Percentiles rank a stretch among this genome's conserved stretches.
Evolutionary conservation across 106 monocot genomes (phyloP).

Genomic region (Dioscorea dumetorum): DNA sequence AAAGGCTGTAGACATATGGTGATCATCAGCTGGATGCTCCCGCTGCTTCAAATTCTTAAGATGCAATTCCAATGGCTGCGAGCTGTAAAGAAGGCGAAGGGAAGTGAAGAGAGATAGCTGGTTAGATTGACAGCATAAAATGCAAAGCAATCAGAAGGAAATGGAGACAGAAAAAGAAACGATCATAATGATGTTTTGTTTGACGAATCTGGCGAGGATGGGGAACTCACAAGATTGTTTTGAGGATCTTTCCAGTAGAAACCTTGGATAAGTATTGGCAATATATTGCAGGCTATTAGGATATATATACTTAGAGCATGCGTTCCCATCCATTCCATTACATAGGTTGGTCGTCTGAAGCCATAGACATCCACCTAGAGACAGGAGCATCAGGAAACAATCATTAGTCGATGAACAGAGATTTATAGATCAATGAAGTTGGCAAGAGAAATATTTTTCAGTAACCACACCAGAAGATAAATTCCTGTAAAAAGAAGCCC

Average conservation of each 20-base stretch:
- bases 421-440: neutral
- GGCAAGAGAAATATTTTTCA: neutral
- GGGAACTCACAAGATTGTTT: slow-evolving; percentile 66
- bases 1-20: too few species aligned
- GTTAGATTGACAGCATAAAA: neutral
- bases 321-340: slow-evolving; percentile 88
- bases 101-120: too few species aligned
- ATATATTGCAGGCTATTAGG: slow-evolving; percentile 81
- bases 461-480: slow-evolving; percentile 56
- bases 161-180: too few species aligned
- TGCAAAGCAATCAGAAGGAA: too few species aligned
- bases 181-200: too few species aligned
- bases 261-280: slow-evolving; percentile 74
- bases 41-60: neutral
- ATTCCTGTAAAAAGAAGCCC: slow-evolving; percentile 66
- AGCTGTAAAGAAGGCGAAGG: neutral
- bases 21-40: too few species aligned
- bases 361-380: slow-evolving; percentile 82
- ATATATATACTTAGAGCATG: slow-evolving; percentile 84
- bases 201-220: neutral
- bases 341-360: slow-evolving; percentile 28
- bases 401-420: neutral
- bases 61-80: slow-evolving; percentile 3
- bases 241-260: slow-evolving; percentile 85
- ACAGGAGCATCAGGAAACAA: neutral